Percentiles rank a stretch among this genome's conserved stretches.
Evolutionary conservation across 1,139 yeast genomes (phyloP).

Genomic region (Pichia sp.): DNA sequence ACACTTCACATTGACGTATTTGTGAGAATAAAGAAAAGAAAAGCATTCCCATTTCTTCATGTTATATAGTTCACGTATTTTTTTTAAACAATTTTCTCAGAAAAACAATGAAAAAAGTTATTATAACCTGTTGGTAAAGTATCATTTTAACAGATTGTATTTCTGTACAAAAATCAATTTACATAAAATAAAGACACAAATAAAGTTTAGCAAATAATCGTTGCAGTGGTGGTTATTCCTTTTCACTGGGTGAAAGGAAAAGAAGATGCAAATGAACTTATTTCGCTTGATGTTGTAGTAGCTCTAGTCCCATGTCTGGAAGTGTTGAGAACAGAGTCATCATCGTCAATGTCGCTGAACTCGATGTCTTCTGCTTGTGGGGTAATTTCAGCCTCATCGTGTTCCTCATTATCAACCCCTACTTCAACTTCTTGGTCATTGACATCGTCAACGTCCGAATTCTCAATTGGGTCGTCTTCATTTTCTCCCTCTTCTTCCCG

Average conservation of each 20-base stretch:
- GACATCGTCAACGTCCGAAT: conserved; percentile 11
- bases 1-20: background rate
- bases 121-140: background rate
- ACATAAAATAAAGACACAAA: background rate
- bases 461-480: conserved; percentile 19
- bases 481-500: conserved; percentile 11
- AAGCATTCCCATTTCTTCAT: background rate
- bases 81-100: background rate
- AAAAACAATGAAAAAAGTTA: background rate
- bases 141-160: no score
- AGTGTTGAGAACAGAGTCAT: background rate
- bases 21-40: background rate
- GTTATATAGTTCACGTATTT: conserved; percentile 7
- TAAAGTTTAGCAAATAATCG: background rate
- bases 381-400: conserved; percentile 14
- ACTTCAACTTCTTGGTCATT: background rate
- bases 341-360: conserved; percentile 16
- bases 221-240: background rate
- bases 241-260: conserved; percentile 15
- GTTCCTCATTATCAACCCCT: background rate
- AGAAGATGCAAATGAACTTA: conserved; percentile 16
- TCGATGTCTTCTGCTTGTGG: background rate
- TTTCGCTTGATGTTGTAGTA: conserved; percentile 10
- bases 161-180: no score
- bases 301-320: background rate